phyloP scores from a whole-genome alignment of 495 filamentous ascomycete genomes.

The Penicillium canariense region DNA sequence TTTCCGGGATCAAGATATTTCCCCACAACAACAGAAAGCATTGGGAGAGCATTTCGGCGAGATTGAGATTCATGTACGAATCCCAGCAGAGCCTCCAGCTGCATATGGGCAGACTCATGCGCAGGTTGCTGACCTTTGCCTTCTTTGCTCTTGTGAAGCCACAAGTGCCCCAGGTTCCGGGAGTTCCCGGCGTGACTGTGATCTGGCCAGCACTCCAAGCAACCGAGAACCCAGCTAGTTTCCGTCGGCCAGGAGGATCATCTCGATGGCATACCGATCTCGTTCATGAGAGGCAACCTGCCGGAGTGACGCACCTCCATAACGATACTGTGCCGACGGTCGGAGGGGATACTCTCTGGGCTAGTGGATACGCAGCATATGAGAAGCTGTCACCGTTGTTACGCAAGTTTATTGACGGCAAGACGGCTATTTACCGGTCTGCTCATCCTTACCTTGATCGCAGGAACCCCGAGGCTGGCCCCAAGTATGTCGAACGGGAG shows the following conservation, averaged over 20 bases:
- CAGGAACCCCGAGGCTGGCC: slow-evolving; percentile 57
- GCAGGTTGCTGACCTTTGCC: not conserved
- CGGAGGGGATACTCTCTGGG: slow-evolving; percentile 73
- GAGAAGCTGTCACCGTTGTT: slow-evolving; percentile 68
- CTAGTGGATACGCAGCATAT: slow-evolving; percentile 66
- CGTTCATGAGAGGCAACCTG: slow-evolving; percentile 67
- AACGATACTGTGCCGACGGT: slow-evolving; percentile 62
- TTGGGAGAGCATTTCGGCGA: slow-evolving; percentile 66
- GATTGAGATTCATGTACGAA: slow-evolving; percentile 62
- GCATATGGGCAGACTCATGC: no score
- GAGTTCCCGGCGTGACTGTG: slow-evolving; percentile 61
- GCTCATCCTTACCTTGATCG: slow-evolving; percentile 68
- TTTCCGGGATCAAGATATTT: slow-evolving; percentile 69
- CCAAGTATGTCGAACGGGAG: slow-evolving; percentile 60
- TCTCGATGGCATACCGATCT: slow-evolving; percentile 70
- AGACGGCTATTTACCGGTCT: slow-evolving; percentile 62
- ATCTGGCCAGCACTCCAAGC: slow-evolving; percentile 67
- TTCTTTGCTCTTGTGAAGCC: slow-evolving; percentile 41
- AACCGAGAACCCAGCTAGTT: slow-evolving; percentile 52
- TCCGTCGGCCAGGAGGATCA: slow-evolving; percentile 62
- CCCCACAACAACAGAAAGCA: slow-evolving; percentile 65
- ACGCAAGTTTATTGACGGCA: slow-evolving; percentile 69
- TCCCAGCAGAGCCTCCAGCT: not conserved
- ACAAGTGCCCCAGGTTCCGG: slow-evolving; percentile 67
- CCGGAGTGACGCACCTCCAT: slow-evolving; percentile 67